Conservation (phyloP, 2,329 filamentous ascomycete genomes). For the Penicillium sp. region DNA sequence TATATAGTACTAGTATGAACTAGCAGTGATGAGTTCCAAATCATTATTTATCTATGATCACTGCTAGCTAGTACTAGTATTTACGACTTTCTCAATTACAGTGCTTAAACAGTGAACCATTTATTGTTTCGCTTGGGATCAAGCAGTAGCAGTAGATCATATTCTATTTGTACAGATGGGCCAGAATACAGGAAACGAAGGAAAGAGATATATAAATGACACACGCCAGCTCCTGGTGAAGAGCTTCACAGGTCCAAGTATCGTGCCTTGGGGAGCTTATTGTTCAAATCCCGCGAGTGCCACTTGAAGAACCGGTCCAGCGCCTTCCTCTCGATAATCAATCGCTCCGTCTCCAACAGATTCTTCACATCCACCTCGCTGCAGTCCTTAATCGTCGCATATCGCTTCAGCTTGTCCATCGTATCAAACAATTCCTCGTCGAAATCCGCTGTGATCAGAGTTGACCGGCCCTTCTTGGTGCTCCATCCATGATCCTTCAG, state of each 20-base stretch:
- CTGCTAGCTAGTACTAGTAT: too few species aligned
- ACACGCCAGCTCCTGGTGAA: constrained; percentile 10
- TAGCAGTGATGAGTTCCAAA: too few species aligned
- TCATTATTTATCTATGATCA: too few species aligned
- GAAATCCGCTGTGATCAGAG: constrained; percentile 70
- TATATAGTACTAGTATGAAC: too few species aligned
- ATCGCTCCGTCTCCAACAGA: constrained; percentile 77
- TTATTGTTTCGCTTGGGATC: too few species aligned
- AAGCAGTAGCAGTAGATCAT: constrained; percentile 13
- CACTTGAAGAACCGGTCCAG: constrained; percentile 73
- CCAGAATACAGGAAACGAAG: constrained; percentile 21
- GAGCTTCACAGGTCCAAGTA: constrained; percentile 23
- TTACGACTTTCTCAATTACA: too few species aligned
- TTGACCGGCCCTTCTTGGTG: constrained; percentile 67
- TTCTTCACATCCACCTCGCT: constrained; percentile 96
- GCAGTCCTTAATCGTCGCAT: constrained; percentile 71
- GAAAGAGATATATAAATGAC: constrained; percentile 11
- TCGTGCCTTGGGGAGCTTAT: constrained; percentile 37
- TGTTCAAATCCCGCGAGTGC: constrained; percentile 58
- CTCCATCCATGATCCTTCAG: constrained; percentile 74
- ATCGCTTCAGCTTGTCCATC: constrained; percentile 65
- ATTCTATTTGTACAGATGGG: constrained; percentile 40
- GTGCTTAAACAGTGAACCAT: background rate
- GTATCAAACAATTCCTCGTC: constrained; percentile 69
- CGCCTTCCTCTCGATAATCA: constrained; percentile 84